Conservation (phyloP, 768 basidiomycete species). For the Solioccasus polychromus region DNA sequence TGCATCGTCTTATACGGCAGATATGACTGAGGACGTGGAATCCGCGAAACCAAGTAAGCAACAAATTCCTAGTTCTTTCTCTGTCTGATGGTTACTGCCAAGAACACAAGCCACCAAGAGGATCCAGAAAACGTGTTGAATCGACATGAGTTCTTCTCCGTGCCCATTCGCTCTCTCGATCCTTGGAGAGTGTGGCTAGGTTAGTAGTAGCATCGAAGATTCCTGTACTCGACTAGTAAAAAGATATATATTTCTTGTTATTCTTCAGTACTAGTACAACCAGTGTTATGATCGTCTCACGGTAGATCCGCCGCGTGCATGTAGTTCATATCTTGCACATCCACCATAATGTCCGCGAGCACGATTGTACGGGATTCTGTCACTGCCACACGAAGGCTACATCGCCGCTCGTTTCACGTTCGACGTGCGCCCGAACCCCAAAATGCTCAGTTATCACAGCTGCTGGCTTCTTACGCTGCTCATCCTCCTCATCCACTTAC, state of each 20-base stretch:
- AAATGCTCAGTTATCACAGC: conserved; percentile 50
- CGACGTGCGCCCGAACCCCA: conserved; percentile 48
- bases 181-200: not conserved
- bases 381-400: conserved; percentile 3
- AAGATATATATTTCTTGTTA: conserved; percentile 27
- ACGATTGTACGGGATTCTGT: conserved; percentile 1
- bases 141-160: conserved; percentile 8
- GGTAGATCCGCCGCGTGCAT: not conserved
- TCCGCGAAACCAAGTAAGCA: conserved; percentile 28
- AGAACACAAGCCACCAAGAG: conserved; percentile 25
- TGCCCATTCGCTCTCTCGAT: not conserved
- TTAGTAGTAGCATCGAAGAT: conserved; percentile 9
- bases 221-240: conserved; percentile 22
- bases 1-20: conserved; percentile 30
- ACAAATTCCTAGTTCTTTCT: not conserved
- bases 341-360: conserved; percentile 7
- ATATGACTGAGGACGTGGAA: conserved; percentile 26
- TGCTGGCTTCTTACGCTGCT: conserved; percentile 61
- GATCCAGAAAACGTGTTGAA: conserved; percentile 22
- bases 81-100: not conserved
- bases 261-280: conserved; percentile 8
- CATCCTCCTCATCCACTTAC: conserved; percentile 68
- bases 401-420: conserved; percentile 22
- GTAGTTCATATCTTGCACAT: not conserved
- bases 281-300: not conserved